phyloP scores from a whole-genome alignment of 345 rosid genomes.

The Salix udensis region DNA sequence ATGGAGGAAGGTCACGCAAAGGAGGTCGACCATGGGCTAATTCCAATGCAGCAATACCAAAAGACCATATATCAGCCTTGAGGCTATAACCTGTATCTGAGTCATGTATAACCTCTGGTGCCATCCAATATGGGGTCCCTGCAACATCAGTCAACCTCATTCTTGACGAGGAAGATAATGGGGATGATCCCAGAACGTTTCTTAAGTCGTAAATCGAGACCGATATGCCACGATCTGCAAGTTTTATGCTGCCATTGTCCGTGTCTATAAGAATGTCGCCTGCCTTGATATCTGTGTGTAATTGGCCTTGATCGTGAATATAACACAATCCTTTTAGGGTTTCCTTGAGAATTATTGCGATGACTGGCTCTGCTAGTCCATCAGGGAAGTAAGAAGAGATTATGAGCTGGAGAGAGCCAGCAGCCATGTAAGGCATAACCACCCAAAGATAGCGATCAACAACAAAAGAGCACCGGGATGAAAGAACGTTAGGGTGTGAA shows the following conservation, averaged over 20 bases:
- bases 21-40: conserved; percentile 86
- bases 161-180: conserved; percentile 30
- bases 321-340: conserved; percentile 63
- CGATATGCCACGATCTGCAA: conserved; percentile 81
- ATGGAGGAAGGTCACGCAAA: conserved; percentile 69
- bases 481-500: conserved; percentile 79
- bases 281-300: conserved; percentile 40
- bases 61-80: conserved; percentile 89
- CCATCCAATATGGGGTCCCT: conserved; percentile 96
- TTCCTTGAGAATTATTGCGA: conserved; percentile 63
- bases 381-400: conserved; percentile 59
- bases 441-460: conserved; percentile 78
- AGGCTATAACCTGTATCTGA: conserved; percentile 77
- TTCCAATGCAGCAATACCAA: conserved; percentile 83
- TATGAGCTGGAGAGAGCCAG: conserved; percentile 74
- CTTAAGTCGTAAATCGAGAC: conserved; percentile 65
- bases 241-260: conserved; percentile 54
- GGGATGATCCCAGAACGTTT: conserved; percentile 6
- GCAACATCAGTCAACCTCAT: conserved; percentile 61
- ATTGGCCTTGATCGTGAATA: conserved; percentile 78
- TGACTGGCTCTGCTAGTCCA: conserved; percentile 72
- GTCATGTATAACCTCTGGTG: conserved; percentile 82
- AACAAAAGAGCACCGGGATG: conserved; percentile 71
- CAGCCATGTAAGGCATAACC: conserved; percentile 91
- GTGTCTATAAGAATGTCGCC: conserved; percentile 67